Conservation (phyloP, 169 alveolate species). For the Plasmodium vinckei region DNA sequence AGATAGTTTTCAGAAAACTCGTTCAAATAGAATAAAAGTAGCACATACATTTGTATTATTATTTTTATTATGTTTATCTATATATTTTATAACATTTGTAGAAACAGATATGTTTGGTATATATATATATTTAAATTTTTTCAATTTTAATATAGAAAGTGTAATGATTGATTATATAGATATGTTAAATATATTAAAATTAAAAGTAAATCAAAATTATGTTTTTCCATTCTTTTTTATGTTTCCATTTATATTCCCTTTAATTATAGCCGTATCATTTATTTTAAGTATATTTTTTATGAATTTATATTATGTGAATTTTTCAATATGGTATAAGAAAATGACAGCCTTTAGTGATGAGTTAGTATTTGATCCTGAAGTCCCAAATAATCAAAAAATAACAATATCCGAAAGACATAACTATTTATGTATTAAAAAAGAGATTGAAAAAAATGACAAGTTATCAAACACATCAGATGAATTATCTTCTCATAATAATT, state of each 20-base stretch:
- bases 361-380: conserved; percentile 22
- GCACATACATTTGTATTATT: conserved; percentile 27
- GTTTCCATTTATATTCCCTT: conserved; percentile 63
- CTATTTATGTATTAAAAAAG: conserved; percentile 53
- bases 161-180: conserved; percentile 44
- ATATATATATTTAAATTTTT: conserved; percentile 50
- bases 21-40: conserved; percentile 20
- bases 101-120: conserved; percentile 43
- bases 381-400: conserved; percentile 35
- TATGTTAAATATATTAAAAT: conserved; percentile 61
- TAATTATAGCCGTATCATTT: conserved; percentile 11
- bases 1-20: neutral
- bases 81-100: conserved; percentile 37
- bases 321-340: conserved; percentile 43
- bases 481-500: conserved; percentile 27
- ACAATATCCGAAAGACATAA: conserved; percentile 42
- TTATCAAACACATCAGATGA: conserved; percentile 69
- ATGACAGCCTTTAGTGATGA: conserved; percentile 27
- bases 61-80: conserved; percentile 28
- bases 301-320: conserved; percentile 48
- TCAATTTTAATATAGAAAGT: conserved; percentile 63
- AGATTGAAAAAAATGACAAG: conserved; percentile 43
- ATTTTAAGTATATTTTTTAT: conserved; percentile 52
- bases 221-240: conserved; percentile 54
- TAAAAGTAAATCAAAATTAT: conserved; percentile 24